A percentile compares a stretch with the other conserved stretches of the same genome.
phyloP scores from a whole-genome alignment of 257 asterid genomes.

The Nicotiana attenuata region DNA sequence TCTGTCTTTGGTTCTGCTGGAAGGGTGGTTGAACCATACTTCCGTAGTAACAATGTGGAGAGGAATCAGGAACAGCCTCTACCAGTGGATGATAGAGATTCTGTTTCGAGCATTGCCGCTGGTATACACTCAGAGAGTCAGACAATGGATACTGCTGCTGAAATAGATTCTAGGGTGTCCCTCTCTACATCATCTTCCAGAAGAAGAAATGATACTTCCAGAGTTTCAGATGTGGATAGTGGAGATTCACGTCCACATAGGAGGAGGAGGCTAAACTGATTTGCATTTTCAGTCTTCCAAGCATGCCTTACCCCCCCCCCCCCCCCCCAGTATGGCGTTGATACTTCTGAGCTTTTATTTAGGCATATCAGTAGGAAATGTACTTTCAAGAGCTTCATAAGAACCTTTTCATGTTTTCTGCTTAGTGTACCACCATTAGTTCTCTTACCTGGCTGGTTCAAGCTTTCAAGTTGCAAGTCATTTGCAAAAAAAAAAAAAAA shows the following conservation, averaged over 20 bases:
- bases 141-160: slow-evolving; percentile 81
- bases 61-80: slow-evolving; percentile 44
- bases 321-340: neutral
- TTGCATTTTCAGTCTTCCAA: neutral
- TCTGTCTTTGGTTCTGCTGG: slow-evolving; percentile 48
- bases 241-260: slow-evolving; percentile 94
- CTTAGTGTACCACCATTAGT: neutral
- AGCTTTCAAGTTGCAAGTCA: neutral
- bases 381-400: slow-evolving; percentile 4
- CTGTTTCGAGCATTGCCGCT: slow-evolving; percentile 94
- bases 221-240: slow-evolving; percentile 83
- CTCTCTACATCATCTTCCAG: slow-evolving; percentile 82
- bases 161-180: slow-evolving; percentile 79
- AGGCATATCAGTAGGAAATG: slow-evolving; percentile 8
- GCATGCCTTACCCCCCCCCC: neutral
- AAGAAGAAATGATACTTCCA: slow-evolving; percentile 65
- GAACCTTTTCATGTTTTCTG: neutral
- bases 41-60: slow-evolving; percentile 38
- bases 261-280: slow-evolving; percentile 78
- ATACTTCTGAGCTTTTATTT: slow-evolving; percentile 1
- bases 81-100: slow-evolving; percentile 78
- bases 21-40: slow-evolving; percentile 57
- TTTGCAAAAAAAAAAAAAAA: neutral
- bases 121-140: slow-evolving; percentile 96
- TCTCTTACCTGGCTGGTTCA: neutral